Evolutionary conservation across 768 basidiomycete genomes (phyloP).

Genomic region (Udeniomyces megalosporus): DNA sequence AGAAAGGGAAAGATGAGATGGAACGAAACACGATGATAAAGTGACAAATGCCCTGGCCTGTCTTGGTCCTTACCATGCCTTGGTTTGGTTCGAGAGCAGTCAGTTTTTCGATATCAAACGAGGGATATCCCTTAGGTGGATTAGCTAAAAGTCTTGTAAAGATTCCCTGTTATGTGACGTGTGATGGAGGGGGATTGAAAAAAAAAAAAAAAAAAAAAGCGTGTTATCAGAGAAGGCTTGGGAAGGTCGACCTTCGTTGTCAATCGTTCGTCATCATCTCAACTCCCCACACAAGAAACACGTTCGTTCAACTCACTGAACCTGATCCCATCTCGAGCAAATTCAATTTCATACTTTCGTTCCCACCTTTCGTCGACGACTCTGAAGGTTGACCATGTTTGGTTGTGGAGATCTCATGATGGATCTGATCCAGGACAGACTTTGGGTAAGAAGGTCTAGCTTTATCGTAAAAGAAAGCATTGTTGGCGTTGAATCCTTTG

Average conservation of each 20-base stretch:
- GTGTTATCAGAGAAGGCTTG: no score
- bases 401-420: no score
- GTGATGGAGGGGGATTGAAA: background rate
- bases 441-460: background rate
- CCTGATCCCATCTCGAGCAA: background rate
- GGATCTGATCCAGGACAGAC: background rate
- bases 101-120: background rate
- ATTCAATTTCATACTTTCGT: background rate
- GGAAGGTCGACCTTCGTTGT: no score
- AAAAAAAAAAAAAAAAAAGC: background rate
- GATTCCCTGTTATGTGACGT: background rate
- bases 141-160: background rate
- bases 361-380: no score
- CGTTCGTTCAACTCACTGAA: constrained; percentile 3
- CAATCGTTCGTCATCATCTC: no score
- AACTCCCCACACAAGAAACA: no score
- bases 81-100: background rate
- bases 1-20: background rate
- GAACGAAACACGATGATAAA: no score
- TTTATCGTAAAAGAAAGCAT: background rate
- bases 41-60: no score
- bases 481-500: no score
- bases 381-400: no score
- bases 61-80: constrained; percentile 7
- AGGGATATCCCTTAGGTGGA: background rate